Percentiles rank a stretch among this genome's conserved stretches.
Evolutionary conservation across 192 early-diverging fungal species (phyloP).

Genomic region (Podila clonocystis): DNA sequence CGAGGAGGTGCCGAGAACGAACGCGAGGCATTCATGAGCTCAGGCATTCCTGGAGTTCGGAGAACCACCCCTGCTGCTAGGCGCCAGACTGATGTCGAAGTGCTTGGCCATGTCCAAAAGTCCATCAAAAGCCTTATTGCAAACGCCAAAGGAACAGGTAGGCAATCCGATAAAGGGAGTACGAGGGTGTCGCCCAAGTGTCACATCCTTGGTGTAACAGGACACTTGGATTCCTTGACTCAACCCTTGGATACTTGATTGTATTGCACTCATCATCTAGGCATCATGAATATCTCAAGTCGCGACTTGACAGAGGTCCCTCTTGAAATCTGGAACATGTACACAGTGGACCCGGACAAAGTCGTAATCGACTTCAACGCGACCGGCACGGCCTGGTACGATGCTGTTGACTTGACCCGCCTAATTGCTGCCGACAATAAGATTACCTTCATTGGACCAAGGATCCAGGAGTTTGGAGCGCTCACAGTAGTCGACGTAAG

Average conservation of each 20-base stretch:
- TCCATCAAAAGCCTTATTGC: conserved; percentile 52
- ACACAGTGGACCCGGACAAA: conserved; percentile 60
- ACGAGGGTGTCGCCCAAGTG: too few species aligned
- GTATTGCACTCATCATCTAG: conserved; percentile 13
- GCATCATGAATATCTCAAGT: conserved; percentile 60
- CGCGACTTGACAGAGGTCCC: conserved; percentile 59
- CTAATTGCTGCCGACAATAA: conserved; percentile 63
- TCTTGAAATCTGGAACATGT: conserved; percentile 65
- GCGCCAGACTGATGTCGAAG: conserved; percentile 40
- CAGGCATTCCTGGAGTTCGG: conserved; percentile 32
- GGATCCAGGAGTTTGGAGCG: conserved; percentile 62
- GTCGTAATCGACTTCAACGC: conserved; percentile 61
- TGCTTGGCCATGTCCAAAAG: conserved; percentile 48
- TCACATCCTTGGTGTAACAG: not conserved
- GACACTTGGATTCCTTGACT: not conserved
- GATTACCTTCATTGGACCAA: conserved; percentile 53
- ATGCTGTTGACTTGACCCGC: conserved; percentile 60
- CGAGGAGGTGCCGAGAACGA: conserved; percentile 37
- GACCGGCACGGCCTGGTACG: conserved; percentile 55
- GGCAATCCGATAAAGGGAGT: not conserved
- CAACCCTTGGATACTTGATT: not conserved
- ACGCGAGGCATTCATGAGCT: conserved; percentile 40
- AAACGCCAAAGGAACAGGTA: conserved; percentile 49
- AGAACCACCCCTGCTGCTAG: conserved; percentile 17
- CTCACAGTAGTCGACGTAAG: conserved; percentile 61